These are phyloP conservation scores for Dentipellis sp. DNA, from an alignment of 768 basidiomycete species.

Conservation along the genomic window DNA sequence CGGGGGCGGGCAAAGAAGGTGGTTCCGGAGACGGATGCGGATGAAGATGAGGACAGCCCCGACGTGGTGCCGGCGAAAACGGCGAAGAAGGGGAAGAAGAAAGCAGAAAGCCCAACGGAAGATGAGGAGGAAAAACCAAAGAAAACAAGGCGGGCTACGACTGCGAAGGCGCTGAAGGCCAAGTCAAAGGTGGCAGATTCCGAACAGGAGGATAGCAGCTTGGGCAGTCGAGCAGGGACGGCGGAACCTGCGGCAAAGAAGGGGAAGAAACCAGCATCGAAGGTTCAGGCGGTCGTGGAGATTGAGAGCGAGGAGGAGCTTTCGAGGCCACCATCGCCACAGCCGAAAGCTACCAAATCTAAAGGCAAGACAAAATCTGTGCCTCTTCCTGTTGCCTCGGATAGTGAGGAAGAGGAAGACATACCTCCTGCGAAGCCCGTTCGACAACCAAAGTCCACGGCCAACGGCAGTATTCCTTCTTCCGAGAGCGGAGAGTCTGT, in stretches of 20 bases:
- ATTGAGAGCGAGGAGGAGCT: background rate
- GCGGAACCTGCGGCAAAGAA: background rate
- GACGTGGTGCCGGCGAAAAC: background rate
- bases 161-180: background rate
- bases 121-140: background rate
- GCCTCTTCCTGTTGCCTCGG: background rate
- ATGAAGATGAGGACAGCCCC: background rate
- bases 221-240: background rate
- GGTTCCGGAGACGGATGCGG: constrained; percentile 2
- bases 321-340: background rate
- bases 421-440: too few species aligned
- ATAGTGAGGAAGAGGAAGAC: background rate
- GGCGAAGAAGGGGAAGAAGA: background rate
- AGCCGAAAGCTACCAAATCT: background rate
- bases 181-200: background rate
- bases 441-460: too few species aligned
- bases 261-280: background rate
- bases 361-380: constrained; percentile 13
- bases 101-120: background rate
- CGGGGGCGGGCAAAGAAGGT: constrained; percentile 3
- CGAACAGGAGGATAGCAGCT: background rate
- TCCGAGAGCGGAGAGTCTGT: too few species aligned
- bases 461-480: too few species aligned
- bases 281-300: background rate
- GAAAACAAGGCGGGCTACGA: background rate